Percentiles rank a stretch among this genome's conserved stretches.
These are phyloP conservation scores for Colletotrichum sp. DNA, from an alignment of 2,329 filamentous ascomycete genomes.

Conservation along the genomic window DNA sequence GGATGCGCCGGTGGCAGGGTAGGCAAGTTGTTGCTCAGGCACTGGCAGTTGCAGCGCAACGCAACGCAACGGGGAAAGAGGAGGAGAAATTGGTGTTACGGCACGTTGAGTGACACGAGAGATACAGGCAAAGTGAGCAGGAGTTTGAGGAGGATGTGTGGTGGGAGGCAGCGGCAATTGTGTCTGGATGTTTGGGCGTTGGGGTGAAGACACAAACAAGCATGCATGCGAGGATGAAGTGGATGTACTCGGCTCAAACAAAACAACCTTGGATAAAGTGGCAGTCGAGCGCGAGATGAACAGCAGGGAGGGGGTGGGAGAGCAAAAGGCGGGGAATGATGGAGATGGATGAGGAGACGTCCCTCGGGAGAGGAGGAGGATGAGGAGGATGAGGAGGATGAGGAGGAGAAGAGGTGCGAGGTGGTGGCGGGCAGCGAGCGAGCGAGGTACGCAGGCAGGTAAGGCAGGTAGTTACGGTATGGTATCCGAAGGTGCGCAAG, in stretches of 20 bases:
- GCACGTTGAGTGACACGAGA: conserved; percentile 9
- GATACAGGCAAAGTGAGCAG: conserved; percentile 1
- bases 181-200: conserved; percentile 15
- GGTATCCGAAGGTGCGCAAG: neutral
- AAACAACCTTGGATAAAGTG: conserved; percentile 20
- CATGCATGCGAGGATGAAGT: conserved; percentile 11
- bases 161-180: conserved; percentile 4
- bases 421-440: neutral
- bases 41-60: neutral
- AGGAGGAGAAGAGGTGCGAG: conserved; percentile 12
- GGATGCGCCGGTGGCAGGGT: conserved; percentile 7
- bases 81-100: conserved; percentile 4
- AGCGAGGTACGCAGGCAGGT: neutral
- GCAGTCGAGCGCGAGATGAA: conserved; percentile 23
- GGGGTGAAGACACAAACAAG: conserved; percentile 14
- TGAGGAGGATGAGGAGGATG: conserved; percentile 20
- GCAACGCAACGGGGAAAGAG: neutral
- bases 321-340: conserved; percentile 24
- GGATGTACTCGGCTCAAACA: conserved; percentile 15
- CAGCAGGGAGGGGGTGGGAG: conserved; percentile 27
- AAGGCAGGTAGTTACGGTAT: neutral
- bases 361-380: conserved; percentile 14
- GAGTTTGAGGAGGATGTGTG: conserved; percentile 12
- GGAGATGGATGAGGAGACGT: conserved; percentile 23
- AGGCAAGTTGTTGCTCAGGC: neutral